Base-by-base conservation (phyloP, 164 flowering plant species). In the Protea cynaroides region DNA sequence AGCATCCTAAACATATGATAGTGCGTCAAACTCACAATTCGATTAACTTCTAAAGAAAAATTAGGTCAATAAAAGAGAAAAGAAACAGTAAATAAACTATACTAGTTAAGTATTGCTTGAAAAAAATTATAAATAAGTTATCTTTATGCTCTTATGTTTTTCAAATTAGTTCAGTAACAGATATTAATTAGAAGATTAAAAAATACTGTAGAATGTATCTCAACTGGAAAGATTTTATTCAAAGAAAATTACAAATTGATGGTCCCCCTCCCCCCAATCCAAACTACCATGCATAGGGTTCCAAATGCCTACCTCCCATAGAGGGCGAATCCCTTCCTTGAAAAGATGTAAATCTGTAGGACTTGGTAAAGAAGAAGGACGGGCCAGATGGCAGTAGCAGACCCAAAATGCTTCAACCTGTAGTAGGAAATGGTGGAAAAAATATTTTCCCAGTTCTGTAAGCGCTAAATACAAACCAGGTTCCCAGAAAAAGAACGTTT, bases 301-400 rank as follows among this genome's bases (percentile, higher is more conserved):
- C 44, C 50, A 62, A 58, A 67, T 21, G 14, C 54, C 60, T 78
- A 90, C 98, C 95, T 94, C 99, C 99, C 99, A 94, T 22, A 94
- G 65, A 10, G 99, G 99, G 50, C 99, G 96, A 65, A 94, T 91
- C 21, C 97, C 97, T 61, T 89, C 96, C 76, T 91, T 94, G 78
- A 94, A 94, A 70, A 94, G 84, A 83, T 94, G 99, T 89, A 91
- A 75, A 79, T 91, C 99, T 61, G 97, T 94, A 24, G 97, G 96
- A 69, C 79, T 82, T 22, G 97, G 99, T 81, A 94, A 79, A 63
- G 87, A 60, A 68, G 96, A 83, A 62, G 97, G 88, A 19, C 96
- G 97, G 55, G 91, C 95, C 69, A 94, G 76, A 78, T 89, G 99
- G 71, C 99, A 94, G 63, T 94, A 94, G 78, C 90, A 83, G 24